Conservation (phyloP, 2,329 filamentous ascomycete genomes). For the Sordariomycetes sp. region DNA sequence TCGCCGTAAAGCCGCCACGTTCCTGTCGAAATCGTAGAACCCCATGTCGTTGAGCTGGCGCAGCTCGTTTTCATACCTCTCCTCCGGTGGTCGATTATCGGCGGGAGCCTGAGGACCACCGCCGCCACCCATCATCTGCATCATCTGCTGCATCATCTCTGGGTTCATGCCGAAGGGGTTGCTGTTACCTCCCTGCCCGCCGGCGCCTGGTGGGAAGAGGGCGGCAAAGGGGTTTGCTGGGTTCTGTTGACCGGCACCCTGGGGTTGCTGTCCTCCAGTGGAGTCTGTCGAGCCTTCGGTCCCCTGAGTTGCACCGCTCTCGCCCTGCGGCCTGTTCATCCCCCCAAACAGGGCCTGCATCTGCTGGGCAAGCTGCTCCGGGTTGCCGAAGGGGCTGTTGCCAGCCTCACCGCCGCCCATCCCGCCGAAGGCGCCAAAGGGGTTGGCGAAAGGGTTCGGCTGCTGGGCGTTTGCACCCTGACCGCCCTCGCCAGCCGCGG, state of each 20-base stretch:
- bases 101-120: conserved; percentile 43
- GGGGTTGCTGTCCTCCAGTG: conserved; percentile 6
- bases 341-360: conserved; percentile 5
- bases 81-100: conserved; percentile 86
- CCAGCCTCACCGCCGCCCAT: conserved; percentile 10
- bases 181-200: conserved; percentile 2
- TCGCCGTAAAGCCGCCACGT: conserved; percentile 77
- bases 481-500: conserved; percentile 17
- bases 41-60: conserved; percentile 97
- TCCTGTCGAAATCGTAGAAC: conserved; percentile 93
- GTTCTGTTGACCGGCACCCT: conserved; percentile 14
- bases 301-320: not conserved
- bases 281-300: conserved; percentile 2
- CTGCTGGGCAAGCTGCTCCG: conserved; percentile 7
- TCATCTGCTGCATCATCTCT: conserved; percentile 45
- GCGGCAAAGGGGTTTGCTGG: conserved; percentile 58
- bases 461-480: conserved; percentile 13
- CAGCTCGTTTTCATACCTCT: conserved; percentile 83
- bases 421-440: conserved; percentile 17
- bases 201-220: conserved; percentile 40
- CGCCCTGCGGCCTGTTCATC: not conserved
- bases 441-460: conserved; percentile 34
- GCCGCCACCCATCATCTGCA: conserved; percentile 35
- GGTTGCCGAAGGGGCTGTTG: not conserved
- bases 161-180: conserved; percentile 41